These are phyloP conservation scores for Ambrosia hybrid DNA, from an alignment of 140 eudicot species.

Conservation along the genomic window DNA sequence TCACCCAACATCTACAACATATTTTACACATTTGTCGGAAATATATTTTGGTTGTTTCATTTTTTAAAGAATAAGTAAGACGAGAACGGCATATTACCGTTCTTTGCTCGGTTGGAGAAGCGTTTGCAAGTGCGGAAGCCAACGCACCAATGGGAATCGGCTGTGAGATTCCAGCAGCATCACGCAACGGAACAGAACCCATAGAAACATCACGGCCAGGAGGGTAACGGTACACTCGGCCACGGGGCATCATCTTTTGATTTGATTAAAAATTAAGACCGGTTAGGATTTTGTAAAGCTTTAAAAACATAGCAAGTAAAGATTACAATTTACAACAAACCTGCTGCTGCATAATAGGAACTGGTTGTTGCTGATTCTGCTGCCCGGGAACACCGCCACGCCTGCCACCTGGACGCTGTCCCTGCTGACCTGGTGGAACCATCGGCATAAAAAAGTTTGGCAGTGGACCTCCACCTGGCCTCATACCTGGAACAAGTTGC, in stretches of 20 bases:
- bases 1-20: constrained; percentile 85
- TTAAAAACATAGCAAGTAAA: too few species aligned
- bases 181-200: constrained; percentile 67
- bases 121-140: constrained; percentile 72
- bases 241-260: constrained; percentile 90
- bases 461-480: constrained; percentile 69
- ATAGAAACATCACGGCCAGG: constrained; percentile 73
- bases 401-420: constrained; percentile 80
- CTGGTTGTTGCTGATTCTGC: constrained; percentile 77
- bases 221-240: constrained; percentile 66
- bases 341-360: constrained; percentile 84
- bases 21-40: not conserved
- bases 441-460: constrained; percentile 80
- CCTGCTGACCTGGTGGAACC: constrained; percentile 92
- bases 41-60: not conserved
- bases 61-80: not conserved
- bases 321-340: too few species aligned
- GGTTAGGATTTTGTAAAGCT: too few species aligned
- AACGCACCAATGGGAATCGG: constrained; percentile 70
- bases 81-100: constrained; percentile 37
- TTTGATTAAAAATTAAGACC: too few species aligned
- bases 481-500: constrained; percentile 83
- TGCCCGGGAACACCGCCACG: constrained; percentile 62
- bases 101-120: constrained; percentile 76
- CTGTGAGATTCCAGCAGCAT: constrained; percentile 55